Evolutionary conservation across 2,329 filamentous ascomycete species (phyloP).

Genomic region (Botrytis porri): DNA sequence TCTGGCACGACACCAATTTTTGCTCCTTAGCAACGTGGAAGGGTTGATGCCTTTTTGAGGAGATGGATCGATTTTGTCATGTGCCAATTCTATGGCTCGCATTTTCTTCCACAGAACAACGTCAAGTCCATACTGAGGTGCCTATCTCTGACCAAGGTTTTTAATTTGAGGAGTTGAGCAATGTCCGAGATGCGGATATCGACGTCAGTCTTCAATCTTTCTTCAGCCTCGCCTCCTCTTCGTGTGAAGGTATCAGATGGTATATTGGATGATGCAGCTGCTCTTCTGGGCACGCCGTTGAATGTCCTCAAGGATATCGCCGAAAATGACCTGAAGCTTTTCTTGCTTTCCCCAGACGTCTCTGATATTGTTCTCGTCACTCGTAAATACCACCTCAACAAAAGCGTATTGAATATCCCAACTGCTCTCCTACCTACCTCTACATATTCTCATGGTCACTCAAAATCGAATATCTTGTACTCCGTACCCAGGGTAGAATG

Average conservation of each 20-base stretch:
- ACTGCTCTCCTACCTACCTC: background rate
- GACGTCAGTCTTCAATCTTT: background rate
- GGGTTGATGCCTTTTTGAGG: background rate
- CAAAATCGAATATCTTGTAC: background rate
- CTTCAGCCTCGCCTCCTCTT: background rate
- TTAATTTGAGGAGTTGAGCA: background rate
- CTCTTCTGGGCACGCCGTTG: background rate
- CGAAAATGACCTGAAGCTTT: background rate
- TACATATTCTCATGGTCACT: background rate
- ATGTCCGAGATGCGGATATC: background rate
- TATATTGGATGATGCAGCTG: background rate
- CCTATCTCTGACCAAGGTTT: background rate
- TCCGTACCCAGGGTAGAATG: background rate
- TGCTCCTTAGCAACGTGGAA: conserved; percentile 6
- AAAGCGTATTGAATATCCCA: background rate
- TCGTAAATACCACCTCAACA: background rate
- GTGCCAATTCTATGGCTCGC: background rate
- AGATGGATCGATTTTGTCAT: background rate
- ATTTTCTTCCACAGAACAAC: background rate
- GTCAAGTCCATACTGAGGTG: background rate
- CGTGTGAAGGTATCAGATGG: background rate
- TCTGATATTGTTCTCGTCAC: background rate
- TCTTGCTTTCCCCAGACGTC: background rate
- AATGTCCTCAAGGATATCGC: background rate
- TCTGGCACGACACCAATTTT: background rate